Evolutionary conservation across 2,329 filamentous ascomycete species (phyloP).

Genomic region (Aspergillus fumigatiaffinis): DNA sequence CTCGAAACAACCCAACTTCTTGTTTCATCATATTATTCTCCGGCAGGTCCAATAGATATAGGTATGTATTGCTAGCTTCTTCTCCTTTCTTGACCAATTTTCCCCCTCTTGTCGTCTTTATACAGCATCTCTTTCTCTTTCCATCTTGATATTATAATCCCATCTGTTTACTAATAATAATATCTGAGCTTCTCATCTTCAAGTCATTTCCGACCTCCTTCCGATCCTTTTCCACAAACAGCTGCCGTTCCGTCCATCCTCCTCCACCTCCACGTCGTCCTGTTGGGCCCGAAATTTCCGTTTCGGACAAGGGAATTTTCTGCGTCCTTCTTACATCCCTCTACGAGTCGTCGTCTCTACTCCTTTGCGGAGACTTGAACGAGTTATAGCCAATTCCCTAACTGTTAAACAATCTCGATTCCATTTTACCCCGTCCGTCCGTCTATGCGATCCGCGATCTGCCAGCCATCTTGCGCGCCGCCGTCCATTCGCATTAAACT

Average conservation of each 20-base stretch:
- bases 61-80: constrained; percentile 4
- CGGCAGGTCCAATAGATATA: neutral
- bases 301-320: neutral
- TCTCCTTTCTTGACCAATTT: constrained; percentile 2
- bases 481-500: constrained; percentile 2
- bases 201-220: neutral
- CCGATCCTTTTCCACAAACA: constrained; percentile 2
- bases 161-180: neutral
- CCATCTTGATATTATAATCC: constrained; percentile 4
- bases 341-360: neutral
- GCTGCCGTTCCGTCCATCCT: neutral
- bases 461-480: neutral
- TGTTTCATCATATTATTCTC: neutral
- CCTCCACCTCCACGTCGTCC: neutral
- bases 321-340: neutral
- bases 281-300: neutral
- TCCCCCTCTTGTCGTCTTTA: neutral
- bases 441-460: neutral
- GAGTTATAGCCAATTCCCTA: neutral
- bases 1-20: neutral
- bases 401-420: neutral
- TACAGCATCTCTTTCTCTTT: constrained; percentile 19
- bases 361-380: neutral
- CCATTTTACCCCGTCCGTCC: neutral
- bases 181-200: neutral